phyloP scores from a whole-genome alignment of 78 protist species.

The Dictyostelium citrinum region DNA sequence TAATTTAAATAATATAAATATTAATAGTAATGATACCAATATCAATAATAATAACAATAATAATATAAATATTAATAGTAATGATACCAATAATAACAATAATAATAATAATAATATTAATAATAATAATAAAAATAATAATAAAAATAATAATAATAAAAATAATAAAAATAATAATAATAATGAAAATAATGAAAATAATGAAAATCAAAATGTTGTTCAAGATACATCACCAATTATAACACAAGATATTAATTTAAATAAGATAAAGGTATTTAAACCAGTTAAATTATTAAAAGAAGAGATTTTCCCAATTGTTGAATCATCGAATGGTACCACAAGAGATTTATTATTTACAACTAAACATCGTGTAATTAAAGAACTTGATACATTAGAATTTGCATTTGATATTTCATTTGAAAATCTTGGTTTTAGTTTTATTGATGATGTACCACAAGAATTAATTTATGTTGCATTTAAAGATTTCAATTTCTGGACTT shows the following conservation, averaged over 20 bases:
- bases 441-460: conserved; percentile 68
- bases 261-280: conserved; percentile 66
- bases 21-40: no score
- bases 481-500: conserved; percentile 21
- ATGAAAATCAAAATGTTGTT: conserved; percentile 3
- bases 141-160: no score
- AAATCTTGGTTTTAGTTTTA: conserved; percentile 27
- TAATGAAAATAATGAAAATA: background rate
- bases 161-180: no score
- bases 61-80: background rate
- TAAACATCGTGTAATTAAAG: background rate
- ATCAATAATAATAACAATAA: background rate
- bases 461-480: conserved; percentile 23
- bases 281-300: conserved; percentile 20
- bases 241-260: conserved; percentile 29
- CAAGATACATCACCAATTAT: background rate
- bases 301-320: conserved; percentile 34
- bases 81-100: no score
- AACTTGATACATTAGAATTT: conserved; percentile 38
- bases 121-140: no score
- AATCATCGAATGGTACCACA: conserved; percentile 58
- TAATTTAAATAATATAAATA: no score
- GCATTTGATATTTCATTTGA: conserved; percentile 60
- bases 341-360: conserved; percentile 34
- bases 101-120: no score